phyloP scores from a whole-genome alignment of 179 eudicot genomes.

The Heliamphora pulchella region DNA sequence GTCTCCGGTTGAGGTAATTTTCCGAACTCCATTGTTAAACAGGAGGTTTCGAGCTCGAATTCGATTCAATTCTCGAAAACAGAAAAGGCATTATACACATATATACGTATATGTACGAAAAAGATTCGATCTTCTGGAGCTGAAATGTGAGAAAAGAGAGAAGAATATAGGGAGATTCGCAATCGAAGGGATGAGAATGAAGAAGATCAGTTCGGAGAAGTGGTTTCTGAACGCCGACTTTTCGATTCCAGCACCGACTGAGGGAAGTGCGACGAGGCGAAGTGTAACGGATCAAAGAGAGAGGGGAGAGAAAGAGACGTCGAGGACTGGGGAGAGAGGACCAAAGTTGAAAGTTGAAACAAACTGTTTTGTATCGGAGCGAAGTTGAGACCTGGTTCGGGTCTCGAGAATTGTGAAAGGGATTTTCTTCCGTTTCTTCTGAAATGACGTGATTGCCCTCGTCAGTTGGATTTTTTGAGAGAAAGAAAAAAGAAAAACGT shows the following conservation, averaged over 20 bases:
- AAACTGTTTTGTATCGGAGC: constrained; percentile 18
- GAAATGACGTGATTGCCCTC: constrained; percentile 11
- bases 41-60: neutral
- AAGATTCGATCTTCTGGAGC: neutral
- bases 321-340: neutral
- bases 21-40: constrained; percentile 12
- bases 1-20: constrained; percentile 9
- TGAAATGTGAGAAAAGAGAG: neutral
- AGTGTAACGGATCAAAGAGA: neutral
- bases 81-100: constrained; percentile 1
- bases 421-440: neutral
- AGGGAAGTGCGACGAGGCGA: neutral
- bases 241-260: constrained; percentile 3
- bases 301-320: neutral
- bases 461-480: neutral
- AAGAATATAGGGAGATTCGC: constrained; percentile 1
- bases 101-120: neutral
- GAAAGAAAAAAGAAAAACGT: too few species aligned
- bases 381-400: constrained; percentile 14
- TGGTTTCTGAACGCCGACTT: neutral
- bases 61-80: constrained; percentile 3
- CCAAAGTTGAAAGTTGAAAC: constrained; percentile 17
- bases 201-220: neutral
- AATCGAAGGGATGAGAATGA: constrained; percentile 8
- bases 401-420: constrained; percentile 18